These are phyloP conservation scores for Globisporangium alternatum DNA, from an alignment of 352 stramenopile genomes.

Conservation along the genomic window DNA sequence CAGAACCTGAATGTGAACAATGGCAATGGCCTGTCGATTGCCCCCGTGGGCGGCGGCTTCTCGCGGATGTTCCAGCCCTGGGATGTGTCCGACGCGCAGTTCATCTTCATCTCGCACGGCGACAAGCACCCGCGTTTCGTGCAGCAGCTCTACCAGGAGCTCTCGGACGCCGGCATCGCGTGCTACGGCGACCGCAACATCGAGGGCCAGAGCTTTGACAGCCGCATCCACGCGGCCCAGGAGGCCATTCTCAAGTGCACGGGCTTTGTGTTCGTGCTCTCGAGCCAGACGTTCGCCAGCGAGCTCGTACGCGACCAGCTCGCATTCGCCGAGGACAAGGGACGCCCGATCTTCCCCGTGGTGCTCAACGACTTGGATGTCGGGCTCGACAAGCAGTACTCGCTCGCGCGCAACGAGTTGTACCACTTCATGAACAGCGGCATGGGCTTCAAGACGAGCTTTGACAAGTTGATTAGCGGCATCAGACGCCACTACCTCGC, in stretches of 20 bases:
- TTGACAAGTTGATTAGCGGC: conserved; percentile 42
- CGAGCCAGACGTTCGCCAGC: conserved; percentile 60
- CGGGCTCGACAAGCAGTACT: conserved; percentile 79
- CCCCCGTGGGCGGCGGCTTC: conserved; percentile 30
- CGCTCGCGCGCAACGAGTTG: conserved; percentile 70
- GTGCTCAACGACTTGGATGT: conserved; percentile 75
- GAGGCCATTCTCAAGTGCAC: conserved; percentile 79
- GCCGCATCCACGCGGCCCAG: conserved; percentile 72
- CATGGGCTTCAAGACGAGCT: conserved; percentile 68
- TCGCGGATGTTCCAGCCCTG: conserved; percentile 61
- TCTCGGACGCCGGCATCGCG: conserved; percentile 44
- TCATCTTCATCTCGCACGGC: conserved; percentile 79
- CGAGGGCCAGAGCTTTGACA: conserved; percentile 59
- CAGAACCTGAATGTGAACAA: conserved; percentile 22
- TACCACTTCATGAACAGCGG: conserved; percentile 78
- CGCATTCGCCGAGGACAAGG: conserved; percentile 83
- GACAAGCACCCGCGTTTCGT: conserved; percentile 75
- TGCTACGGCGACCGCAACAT: conserved; percentile 71
- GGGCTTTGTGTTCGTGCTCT: conserved; percentile 77
- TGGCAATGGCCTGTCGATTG: conserved; percentile 28
- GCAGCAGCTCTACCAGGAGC: conserved; percentile 54
- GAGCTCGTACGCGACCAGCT: conserved; percentile 82
- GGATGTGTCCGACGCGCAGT: conserved; percentile 47
- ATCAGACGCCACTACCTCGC: conserved; percentile 35
- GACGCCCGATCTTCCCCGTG: conserved; percentile 75